phyloP scores from a whole-genome alignment of 495 filamentous ascomycete genomes.

The Penicillium roqueforti region DNA sequence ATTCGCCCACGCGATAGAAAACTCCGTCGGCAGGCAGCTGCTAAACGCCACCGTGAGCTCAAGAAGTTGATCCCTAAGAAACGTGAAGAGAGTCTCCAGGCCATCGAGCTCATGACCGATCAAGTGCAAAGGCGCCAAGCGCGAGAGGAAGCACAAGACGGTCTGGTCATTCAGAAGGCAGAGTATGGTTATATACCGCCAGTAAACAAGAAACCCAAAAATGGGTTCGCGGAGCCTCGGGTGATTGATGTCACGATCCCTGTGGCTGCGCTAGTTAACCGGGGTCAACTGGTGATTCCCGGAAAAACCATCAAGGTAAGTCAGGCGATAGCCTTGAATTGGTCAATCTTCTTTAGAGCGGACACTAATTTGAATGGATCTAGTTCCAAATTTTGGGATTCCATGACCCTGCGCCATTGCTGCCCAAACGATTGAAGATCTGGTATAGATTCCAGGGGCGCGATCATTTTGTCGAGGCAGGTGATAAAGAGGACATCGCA shows the following conservation, averaged over 20 bases:
- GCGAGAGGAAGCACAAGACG: slow-evolving; percentile 33
- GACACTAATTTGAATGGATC: slow-evolving; percentile 14
- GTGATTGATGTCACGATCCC: slow-evolving; percentile 47
- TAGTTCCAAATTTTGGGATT: slow-evolving; percentile 54
- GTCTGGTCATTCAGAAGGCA: slow-evolving; percentile 39
- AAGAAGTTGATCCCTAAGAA: slow-evolving; percentile 41
- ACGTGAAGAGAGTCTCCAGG: slow-evolving; percentile 46
- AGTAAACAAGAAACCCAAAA: slow-evolving; percentile 23
- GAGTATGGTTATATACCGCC: slow-evolving; percentile 41
- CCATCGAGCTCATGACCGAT: slow-evolving; percentile 49
- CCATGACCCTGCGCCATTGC: slow-evolving; percentile 53
- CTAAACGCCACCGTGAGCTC: slow-evolving; percentile 36
- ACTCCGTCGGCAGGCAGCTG: slow-evolving; percentile 31
- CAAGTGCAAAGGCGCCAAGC: slow-evolving; percentile 47
- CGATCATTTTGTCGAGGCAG: slow-evolving; percentile 43
- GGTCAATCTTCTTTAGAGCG: neutral
- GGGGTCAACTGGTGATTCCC: slow-evolving; percentile 44
- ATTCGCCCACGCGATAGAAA: slow-evolving; percentile 39
- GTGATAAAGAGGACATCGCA: slow-evolving; percentile 39
- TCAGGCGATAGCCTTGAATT: neutral
- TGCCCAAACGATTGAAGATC: slow-evolving; percentile 49
- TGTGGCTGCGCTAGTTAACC: slow-evolving; percentile 45
- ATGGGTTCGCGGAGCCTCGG: slow-evolving; percentile 24
- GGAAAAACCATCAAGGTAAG: slow-evolving; percentile 40
- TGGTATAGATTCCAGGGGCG: slow-evolving; percentile 49